Evolutionary conservation across 352 stramenopile genomes (phyloP), one percentile per base, ranked within the genome.

Genomic region (Globisporangium paddicum): DNA sequence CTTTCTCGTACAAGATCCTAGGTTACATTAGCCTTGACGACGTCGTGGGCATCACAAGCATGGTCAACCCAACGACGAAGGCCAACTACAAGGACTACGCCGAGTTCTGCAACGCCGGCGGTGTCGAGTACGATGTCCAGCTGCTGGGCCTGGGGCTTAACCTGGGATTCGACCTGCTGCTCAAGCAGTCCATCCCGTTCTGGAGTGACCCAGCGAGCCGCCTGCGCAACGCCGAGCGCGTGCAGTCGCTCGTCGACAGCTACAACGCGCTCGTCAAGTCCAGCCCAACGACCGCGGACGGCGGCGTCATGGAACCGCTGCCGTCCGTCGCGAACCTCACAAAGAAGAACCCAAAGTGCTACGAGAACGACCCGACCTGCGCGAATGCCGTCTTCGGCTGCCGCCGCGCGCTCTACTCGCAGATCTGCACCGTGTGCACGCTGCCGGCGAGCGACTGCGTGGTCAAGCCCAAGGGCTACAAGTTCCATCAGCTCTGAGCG

Each of bases 1-100:
- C 77, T 37, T 92, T 83, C 66, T 74, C 63, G 37, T 90, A 84
- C 66, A 60, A 82, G 42, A 68, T 90, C 5, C 65, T 87, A 10
- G 79, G 79, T 18, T 90, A 78, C 60, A 70, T 90, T 23, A 59
- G 62, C 13, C 40, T 90, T 19, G 79, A 90, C 64, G 77, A 90
- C 37, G 71, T 90, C 25, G 77, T 90, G 2, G 79, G 79, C 10
- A 90, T 90, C 67, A 92, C 79, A 0, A 73, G 55, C 1, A 75
- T 90, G 66, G 47, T 69, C 7, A 83, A 87, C 53, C 66, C 76
- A 0, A 32, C 26, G 5, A 89, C 75, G 0, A 68, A 68, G 25
- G 23, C 40, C 11, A 52, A 30, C 10, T 89, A 74, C 60, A 47
- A 47, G 10, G 68, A 84, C 60, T 90, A 86, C 68, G 54, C 55